Base-by-base conservation (phyloP, 768 basidiomycete species). In the Tricholoma matsutake region DNA sequence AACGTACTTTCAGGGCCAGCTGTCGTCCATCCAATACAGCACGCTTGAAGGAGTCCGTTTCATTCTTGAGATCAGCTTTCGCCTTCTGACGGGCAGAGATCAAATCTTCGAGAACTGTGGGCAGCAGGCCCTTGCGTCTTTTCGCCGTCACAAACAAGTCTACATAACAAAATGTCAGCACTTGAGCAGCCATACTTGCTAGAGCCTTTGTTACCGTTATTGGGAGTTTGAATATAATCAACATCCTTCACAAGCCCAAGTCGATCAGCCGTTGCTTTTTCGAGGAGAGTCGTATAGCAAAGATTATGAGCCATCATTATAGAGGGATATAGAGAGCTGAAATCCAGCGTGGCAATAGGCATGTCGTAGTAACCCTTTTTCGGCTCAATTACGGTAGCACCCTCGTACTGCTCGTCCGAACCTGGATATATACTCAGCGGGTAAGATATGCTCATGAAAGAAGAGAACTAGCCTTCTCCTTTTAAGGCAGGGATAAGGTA, bases 221-320 rank as follows among this genome's bases (percentile, higher is more conserved):
- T 98, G 0, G 97, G 97, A 1, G 97, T 98, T 68, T 91, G 86
- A 59, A 92, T 88, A 69, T 97, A 99, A 73, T 99, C 96, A 6
- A 87, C 81, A 63, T 92, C 94, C 70, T 91, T 93, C 34, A 85
- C 83, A 18, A 98, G 80, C 7, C 80, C 76, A 13, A 98, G 77
- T 18, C 91, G 83, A 18, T 94, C 89, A 11, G 96, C 88, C 0
- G 89, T 90, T 5, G 60, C 47, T 71, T 86, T 90, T 63, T 97
- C 92, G 37, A 98, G 73, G n/a, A 98, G 80, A 0, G 97, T 98
- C 0, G 97, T 98, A 70, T 98, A 99, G 73, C 97, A 99, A 0
- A 99, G 78, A 71, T 99, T 99, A 75, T 99, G 97, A 2, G 96
- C 97, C 96, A 98, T 98, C 97, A 99, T 99, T 76, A 99, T 98